Evolutionary conservation across 2,329 filamentous ascomycete species (phyloP).

Genomic region (Didymella glomerata): DNA sequence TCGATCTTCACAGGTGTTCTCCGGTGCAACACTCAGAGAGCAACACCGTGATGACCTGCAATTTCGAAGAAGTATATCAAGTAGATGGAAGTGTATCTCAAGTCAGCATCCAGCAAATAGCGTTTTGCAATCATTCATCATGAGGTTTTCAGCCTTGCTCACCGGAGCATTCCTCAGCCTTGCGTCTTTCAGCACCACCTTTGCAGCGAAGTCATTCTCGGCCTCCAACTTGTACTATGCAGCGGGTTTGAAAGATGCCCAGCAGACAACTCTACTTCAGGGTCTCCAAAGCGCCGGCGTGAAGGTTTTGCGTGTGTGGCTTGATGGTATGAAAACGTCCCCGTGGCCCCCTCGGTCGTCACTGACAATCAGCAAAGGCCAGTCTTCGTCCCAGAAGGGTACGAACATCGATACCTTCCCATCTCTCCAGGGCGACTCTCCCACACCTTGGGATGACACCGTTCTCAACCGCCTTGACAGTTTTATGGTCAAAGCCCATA

Average conservation of each 20-base stretch:
- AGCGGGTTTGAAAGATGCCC: conserved; percentile 11
- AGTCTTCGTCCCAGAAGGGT: conserved; percentile 18
- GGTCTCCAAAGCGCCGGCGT: conserved; percentile 19
- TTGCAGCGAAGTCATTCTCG: conserved; percentile 17
- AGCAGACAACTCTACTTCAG: conserved; percentile 11
- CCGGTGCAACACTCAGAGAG: background rate
- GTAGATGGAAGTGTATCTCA: background rate
- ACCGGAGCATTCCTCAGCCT: conserved; percentile 9
- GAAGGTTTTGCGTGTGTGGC: conserved; percentile 20
- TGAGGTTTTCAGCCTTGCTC: conserved; percentile 8
- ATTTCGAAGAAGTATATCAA: background rate
- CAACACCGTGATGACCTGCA: background rate
- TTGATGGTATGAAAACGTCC: conserved; percentile 4
- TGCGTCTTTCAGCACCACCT: conserved; percentile 6
- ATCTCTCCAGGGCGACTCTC: conserved; percentile 16
- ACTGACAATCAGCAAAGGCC: conserved; percentile 12
- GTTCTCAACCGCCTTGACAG: conserved; percentile 23
- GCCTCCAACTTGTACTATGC: conserved; percentile 21
- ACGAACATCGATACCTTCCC: conserved; percentile 16
- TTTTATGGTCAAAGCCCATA: conserved; percentile 22
- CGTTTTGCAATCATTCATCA: background rate
- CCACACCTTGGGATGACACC: conserved; percentile 16
- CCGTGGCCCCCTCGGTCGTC: background rate
- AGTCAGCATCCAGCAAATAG: background rate
- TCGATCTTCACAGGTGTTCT: conserved; percentile 2